phyloP scores from a whole-genome alignment of 352 stramenopile genomes.

The Phytopythium montanum region DNA sequence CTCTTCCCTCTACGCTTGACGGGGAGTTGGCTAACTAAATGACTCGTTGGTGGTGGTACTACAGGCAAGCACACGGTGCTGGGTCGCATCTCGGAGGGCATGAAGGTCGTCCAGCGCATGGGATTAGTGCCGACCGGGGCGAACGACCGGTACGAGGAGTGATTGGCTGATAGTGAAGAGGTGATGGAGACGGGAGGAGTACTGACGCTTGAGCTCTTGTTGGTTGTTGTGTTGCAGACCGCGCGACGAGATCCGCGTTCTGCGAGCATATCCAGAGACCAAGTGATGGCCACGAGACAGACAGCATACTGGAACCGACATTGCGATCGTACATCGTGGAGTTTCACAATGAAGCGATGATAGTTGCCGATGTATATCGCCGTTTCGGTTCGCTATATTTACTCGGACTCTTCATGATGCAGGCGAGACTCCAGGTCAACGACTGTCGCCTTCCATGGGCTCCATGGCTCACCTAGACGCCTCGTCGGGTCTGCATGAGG shows the following conservation, averaged over 20 bases:
- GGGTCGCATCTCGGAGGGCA: slow-evolving; percentile 90
- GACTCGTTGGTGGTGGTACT: neutral
- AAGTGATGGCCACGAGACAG: slow-evolving; percentile 9
- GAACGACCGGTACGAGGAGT: slow-evolving; percentile 69
- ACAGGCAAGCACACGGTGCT: slow-evolving; percentile 93
- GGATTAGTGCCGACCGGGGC: slow-evolving; percentile 84
- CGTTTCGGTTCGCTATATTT: slow-evolving; percentile 3
- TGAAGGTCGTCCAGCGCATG: slow-evolving; percentile 92
- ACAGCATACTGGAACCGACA: neutral
- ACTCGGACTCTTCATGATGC: neutral
- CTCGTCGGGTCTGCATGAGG: neutral
- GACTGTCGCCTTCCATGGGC: neutral
- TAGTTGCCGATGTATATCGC: neutral
- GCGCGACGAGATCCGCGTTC: slow-evolving; percentile 75
- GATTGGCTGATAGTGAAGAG: too few species aligned
- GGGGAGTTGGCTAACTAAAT: neutral
- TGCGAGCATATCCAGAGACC: slow-evolving; percentile 58
- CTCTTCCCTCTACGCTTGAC: too few species aligned
- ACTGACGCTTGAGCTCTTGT: neutral
- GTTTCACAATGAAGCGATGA: neutral
- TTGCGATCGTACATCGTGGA: neutral
- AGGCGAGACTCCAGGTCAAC: neutral
- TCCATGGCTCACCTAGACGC: neutral
- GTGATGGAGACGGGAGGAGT: too few species aligned
- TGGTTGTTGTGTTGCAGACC: slow-evolving; percentile 30